These are phyloP conservation scores for Penicillium daleae DNA, from an alignment of 495 filamentous ascomycete genomes.

Conservation along the genomic window DNA sequence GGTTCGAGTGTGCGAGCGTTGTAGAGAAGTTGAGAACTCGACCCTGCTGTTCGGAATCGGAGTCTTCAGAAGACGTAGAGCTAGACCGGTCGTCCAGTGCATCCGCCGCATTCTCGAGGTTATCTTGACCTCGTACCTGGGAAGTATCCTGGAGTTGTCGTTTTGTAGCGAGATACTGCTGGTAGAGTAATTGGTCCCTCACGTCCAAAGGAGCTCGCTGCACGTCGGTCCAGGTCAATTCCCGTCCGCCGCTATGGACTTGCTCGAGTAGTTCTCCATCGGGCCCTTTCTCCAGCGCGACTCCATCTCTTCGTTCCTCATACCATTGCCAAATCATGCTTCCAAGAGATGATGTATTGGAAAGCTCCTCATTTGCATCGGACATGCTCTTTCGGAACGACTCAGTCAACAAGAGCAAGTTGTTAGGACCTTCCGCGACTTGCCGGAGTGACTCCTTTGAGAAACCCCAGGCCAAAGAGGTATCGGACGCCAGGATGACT, in stretches of 20 bases:
- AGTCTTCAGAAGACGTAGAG: conserved; percentile 83
- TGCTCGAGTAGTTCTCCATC: conserved; percentile 66
- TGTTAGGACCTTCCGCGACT: conserved; percentile 74
- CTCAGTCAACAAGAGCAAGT: conserved; percentile 86
- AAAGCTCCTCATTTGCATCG: conserved; percentile 37
- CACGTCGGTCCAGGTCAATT: conserved; percentile 61
- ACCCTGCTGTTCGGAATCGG: conserved; percentile 88
- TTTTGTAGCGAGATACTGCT: conserved; percentile 85
- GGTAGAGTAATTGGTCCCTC: conserved; percentile 77
- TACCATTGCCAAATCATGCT: conserved; percentile 73
- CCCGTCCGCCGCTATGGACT: conserved; percentile 65
- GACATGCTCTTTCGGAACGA: conserved; percentile 49
- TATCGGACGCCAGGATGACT: conserved; percentile 90
- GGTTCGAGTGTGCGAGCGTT: conserved; percentile 75
- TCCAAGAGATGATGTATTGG: conserved; percentile 48
- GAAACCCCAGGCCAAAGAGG: conserved; percentile 92
- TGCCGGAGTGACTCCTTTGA: conserved; percentile 79
- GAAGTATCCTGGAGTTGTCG: conserved; percentile 77
- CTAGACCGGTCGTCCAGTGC: conserved; percentile 83
- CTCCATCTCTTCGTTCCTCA: conserved; percentile 64
- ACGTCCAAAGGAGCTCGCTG: conserved; percentile 68
- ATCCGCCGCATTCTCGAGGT: conserved; percentile 72
- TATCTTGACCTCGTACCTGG: conserved; percentile 64
- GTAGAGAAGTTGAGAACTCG: conserved; percentile 87
- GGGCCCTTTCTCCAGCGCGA: conserved; percentile 59